These are phyloP conservation scores for Rutstroemia sydowiana DNA, from an alignment of 2,329 filamentous ascomycete species.

Conservation along the genomic window DNA sequence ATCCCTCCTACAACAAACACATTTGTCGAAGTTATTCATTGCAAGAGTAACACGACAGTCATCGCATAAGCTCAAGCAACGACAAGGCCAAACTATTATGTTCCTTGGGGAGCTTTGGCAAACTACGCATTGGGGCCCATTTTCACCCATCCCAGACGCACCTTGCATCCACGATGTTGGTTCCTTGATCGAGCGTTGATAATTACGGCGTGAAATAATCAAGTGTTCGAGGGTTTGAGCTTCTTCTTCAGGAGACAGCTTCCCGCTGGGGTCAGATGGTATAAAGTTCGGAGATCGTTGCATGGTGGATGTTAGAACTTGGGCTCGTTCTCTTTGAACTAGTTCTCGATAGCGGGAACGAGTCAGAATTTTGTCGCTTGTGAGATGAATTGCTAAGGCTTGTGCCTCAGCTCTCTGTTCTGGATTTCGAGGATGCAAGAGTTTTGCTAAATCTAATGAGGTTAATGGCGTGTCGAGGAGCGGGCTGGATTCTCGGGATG, in stretches of 20 bases:
- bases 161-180: slow-evolving; percentile 56
- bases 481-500: slow-evolving; percentile 48
- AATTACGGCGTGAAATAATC: slow-evolving; percentile 36
- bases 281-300: slow-evolving; percentile 31
- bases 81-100: slow-evolving; percentile 93
- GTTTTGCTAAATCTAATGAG: slow-evolving; percentile 62
- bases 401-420: slow-evolving; percentile 77
- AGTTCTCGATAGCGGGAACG: slow-evolving; percentile 67
- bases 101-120: slow-evolving; percentile 82
- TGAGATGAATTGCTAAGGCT: slow-evolving; percentile 72
- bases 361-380: slow-evolving; percentile 66
- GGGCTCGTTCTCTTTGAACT: slow-evolving; percentile 61
- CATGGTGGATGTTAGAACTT: slow-evolving; percentile 51
- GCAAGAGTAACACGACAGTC: slow-evolving; percentile 89
- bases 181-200: slow-evolving; percentile 14
- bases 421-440: slow-evolving; percentile 71
- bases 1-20: slow-evolving; percentile 85
- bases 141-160: slow-evolving; percentile 65
- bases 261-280: slow-evolving; percentile 28
- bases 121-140: slow-evolving; percentile 81
- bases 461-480: slow-evolving; percentile 56
- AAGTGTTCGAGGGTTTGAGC: slow-evolving; percentile 54
- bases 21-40: slow-evolving; percentile 95
- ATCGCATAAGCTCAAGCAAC: slow-evolving; percentile 89
- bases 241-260: slow-evolving; percentile 50